A percentile compares a stretch with the other conserved stretches of the same genome.
phyloP scores from a whole-genome alignment of 106 monocot species.

The Agapanthus africanus region DNA sequence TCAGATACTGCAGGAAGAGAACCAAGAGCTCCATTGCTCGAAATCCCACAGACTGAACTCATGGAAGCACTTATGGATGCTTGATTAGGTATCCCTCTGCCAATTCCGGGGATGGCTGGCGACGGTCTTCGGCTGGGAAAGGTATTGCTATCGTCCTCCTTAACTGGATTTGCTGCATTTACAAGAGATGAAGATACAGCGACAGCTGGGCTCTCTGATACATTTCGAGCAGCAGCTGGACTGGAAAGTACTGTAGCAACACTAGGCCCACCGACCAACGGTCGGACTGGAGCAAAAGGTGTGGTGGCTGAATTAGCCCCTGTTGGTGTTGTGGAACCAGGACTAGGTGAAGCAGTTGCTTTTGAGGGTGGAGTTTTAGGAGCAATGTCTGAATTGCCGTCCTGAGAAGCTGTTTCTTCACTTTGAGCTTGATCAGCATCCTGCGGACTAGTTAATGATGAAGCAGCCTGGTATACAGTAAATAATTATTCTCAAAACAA shows the following conservation, averaged over 20 bases:
- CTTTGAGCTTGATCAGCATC: conserved; percentile 41
- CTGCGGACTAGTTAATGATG: conserved; percentile 24
- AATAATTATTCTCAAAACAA: background rate
- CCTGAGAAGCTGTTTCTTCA: conserved; percentile 63
- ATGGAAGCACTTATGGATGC: conserved; percentile 34
- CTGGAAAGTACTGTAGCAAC: conserved; percentile 38
- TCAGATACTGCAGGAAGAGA: conserved; percentile 41
- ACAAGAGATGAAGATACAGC: conserved; percentile 21
- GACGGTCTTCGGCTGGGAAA: conserved; percentile 56
- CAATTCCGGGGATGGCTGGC: conserved; percentile 70
- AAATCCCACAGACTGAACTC: conserved; percentile 35
- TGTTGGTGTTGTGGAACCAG: conserved; percentile 4
- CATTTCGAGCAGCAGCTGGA: conserved; percentile 36
- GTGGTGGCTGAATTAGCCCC: conserved; percentile 14
- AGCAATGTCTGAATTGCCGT: conserved; percentile 38
- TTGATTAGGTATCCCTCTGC: conserved; percentile 43
- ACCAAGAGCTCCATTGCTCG: conserved; percentile 31
- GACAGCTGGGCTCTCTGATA: conserved; percentile 33
- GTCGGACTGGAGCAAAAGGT: conserved; percentile 25
- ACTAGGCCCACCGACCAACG: conserved; percentile 24
- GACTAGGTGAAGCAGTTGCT: conserved; percentile 8
- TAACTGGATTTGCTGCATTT: conserved; percentile 45
- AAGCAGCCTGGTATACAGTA: conserved; percentile 12
- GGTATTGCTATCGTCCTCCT: conserved; percentile 60
- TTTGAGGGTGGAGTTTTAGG: conserved; percentile 43